Evolutionary conservation across 345 rosid genomes (phyloP).

Genomic region (Pelargonium nanum): DNA sequence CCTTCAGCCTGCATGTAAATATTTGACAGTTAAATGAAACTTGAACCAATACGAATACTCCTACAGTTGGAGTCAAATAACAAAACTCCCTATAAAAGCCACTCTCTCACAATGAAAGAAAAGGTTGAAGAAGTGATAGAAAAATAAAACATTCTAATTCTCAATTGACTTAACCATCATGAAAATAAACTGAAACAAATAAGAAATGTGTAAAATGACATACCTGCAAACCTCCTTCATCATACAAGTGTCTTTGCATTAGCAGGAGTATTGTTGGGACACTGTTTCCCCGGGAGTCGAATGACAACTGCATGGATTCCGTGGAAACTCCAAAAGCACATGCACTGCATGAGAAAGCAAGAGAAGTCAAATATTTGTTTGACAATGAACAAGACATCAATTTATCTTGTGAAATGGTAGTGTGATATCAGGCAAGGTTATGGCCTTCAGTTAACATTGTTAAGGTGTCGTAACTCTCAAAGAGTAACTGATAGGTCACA

Average conservation of each 20-base stretch:
- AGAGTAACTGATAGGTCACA: not conserved
- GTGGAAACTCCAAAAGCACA: conserved; percentile 49
- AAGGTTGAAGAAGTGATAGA: too few species aligned
- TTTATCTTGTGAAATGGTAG: not conserved
- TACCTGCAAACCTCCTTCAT: conserved; percentile 44
- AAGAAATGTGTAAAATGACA: not conserved
- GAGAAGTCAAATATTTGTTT: too few species aligned
- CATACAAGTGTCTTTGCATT: conserved; percentile 36
- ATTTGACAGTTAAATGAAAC: not conserved
- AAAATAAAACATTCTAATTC: too few species aligned
- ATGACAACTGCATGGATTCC: conserved; percentile 44
- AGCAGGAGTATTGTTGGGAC: conserved; percentile 42
- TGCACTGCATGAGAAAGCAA: conserved; percentile 18
- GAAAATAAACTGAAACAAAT: not conserved
- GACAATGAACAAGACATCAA: not conserved
- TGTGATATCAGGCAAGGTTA: not conserved
- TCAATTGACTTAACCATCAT: not conserved
- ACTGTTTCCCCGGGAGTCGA: conserved; percentile 37
- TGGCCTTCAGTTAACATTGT: not conserved
- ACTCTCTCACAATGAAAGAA: too few species aligned
- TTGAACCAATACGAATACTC: too few species aligned
- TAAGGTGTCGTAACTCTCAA: not conserved
- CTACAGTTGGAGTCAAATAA: not conserved
- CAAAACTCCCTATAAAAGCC: too few species aligned
- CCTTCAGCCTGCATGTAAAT: conserved; percentile 35